A percentile compares a stretch with the other conserved stretches of the same genome.
These are phyloP conservation scores for Colletotrichum lupini DNA, from an alignment of 2,329 filamentous ascomycete genomes.

Conservation along the genomic window DNA sequence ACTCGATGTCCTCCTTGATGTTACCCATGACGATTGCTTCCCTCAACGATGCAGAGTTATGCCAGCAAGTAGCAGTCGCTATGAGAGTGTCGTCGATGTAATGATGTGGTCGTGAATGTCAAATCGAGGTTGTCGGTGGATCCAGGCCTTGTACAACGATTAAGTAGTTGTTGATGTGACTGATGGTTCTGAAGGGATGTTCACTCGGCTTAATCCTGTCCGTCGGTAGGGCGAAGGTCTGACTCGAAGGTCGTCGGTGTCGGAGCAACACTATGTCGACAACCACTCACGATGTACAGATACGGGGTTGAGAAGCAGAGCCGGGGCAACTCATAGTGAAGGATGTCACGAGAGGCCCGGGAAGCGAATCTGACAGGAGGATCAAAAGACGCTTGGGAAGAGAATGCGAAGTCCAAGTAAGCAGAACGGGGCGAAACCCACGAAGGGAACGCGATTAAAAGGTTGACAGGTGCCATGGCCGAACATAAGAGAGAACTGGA, in stretches of 20 bases:
- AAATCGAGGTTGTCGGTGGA: background rate
- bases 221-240: background rate
- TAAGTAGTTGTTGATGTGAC: background rate
- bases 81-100: background rate
- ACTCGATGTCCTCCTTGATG: slow-evolving; percentile 6
- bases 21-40: background rate
- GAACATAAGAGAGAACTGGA: background rate
- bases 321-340: slow-evolving; percentile 25
- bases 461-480: background rate
- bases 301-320: background rate
- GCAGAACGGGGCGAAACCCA: background rate
- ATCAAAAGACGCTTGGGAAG: background rate
- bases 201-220: background rate
- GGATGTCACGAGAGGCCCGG: background rate
- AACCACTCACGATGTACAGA: background rate
- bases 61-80: background rate
- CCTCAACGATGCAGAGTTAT: background rate
- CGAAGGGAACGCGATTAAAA: background rate
- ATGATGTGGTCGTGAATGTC: too few species aligned
- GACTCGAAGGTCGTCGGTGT: background rate
- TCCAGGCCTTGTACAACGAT: background rate
- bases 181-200: background rate
- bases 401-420: background rate
- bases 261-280: background rate
- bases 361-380: background rate